Base-by-base conservation (phyloP, 306 rosid species). In the Cucumis hystrix region DNA sequence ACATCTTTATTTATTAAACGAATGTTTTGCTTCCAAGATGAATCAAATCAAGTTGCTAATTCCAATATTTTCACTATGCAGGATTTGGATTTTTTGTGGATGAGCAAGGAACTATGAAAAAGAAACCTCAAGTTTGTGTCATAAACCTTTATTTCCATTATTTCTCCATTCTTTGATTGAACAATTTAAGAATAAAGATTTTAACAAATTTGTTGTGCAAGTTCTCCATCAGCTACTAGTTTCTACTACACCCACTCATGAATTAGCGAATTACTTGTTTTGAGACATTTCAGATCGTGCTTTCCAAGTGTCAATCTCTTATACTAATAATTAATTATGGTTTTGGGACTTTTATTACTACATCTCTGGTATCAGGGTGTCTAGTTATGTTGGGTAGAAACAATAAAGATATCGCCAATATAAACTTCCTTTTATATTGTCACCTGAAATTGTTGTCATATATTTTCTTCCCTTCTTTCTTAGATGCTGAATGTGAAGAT, bases 61-160 rank as follows among this genome's bases (percentile, higher is more conserved):
- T 70, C 7, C 77, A 15, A 66, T 74, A 56, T 78, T 68, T 69
- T 77, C 82, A 64, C 74, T 73, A 33, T 79, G 82, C 79, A 94
- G 98, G 98, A 35, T 94, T 92, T 83, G 97, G 97, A 72, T 94
- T 94, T 82, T 81, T 84, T 80, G 91, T 90, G 79, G 93, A 92
- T 80, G 91, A 80, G 80, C 83, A 85, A 5, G 96, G 97, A 77
- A 87, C 81, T 55, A 76, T 94, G 93, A 65, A 85, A 79, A 94
- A 92, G 91, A 94, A 92, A 84, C 97, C 97, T 81, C 98, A 94
- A 86, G 98, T 92, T 81, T 78, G 90, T 45, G 33, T 58, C 54
- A 21, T 40, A 30, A 56, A 41, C 68, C 25, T 75, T 8, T 37
- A 37, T 74, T 74, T 54, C 28, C 55, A 37, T 68, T 64, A 63